Evolutionary conservation across 192 early-diverging fungal species (phyloP), one percentile per base, ranked within the genome.

Genomic region (Backusella tarrabulga): DNA sequence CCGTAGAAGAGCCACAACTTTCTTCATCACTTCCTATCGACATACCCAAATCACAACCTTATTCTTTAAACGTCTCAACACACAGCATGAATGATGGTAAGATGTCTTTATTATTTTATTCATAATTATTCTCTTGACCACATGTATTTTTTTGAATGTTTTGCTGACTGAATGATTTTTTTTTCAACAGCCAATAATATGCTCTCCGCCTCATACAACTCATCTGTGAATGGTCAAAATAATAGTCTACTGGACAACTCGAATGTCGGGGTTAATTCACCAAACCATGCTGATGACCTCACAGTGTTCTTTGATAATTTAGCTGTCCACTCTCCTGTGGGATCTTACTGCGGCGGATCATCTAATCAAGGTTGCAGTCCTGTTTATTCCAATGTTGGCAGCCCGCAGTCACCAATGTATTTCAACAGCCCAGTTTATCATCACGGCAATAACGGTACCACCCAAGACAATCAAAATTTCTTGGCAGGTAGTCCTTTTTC

Each of bases 11-110:
- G 11, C 29, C 56, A 70, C 34, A 17, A 2, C 35, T 70, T 36
- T 70, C 68, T 14, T 36, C 68, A 3, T 35, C 34, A 38, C 35
- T 36, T 21, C 68, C 68, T 14, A 70, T 70, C 11, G 68, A 70
- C 36, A 70, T 70, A 11, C 68, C 68, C 11, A 70, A 38, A 70
- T 70, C 68, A 14, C 56, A 63, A 63, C 23, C 56, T 36, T 70
- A 70, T 70, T 38, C 68, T 40, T 38, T 70, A 36, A 70, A 70
- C 12, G 68, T 70, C 41, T 38, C 68, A 23, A 40, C 21, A 17
- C 34, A 70, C 36, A 70, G 38, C 23, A 63, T 63, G 34, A 69
- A 36, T 36, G 35, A 69, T 40, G 34, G 35, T 38, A 38, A 35
- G 35, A 17, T 21, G 2, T 60, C 11, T 21, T 60, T 23, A 21